These are phyloP conservation scores for Amylocarpus encephaloides DNA, from an alignment of 2,329 filamentous ascomycete species.

Conservation along the genomic window DNA sequence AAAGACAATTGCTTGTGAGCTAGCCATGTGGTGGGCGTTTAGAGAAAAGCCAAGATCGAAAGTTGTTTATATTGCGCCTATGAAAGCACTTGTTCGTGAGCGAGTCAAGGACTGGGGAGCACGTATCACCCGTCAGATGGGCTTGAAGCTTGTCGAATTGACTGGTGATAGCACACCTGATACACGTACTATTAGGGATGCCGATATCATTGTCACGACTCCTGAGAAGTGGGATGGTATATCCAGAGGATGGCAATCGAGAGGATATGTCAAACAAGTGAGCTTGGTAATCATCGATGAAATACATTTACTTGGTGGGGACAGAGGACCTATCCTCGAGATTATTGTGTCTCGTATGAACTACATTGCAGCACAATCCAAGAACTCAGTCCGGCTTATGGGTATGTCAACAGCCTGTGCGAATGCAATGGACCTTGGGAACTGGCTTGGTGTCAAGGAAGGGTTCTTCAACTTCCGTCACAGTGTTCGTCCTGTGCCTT, in stretches of 20 bases:
- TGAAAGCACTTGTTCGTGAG: constrained; percentile 97
- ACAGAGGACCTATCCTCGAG: constrained; percentile 93
- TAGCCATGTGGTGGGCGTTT: constrained; percentile 99
- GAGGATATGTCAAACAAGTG: constrained; percentile 91
- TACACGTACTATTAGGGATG: constrained; percentile 88
- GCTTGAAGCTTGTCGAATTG: constrained; percentile 85
- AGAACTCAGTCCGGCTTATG: constrained; percentile 79
- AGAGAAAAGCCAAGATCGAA: constrained; percentile 90
- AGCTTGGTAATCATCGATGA: constrained; percentile 97
- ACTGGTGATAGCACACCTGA: constrained; percentile 98
- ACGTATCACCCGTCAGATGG: constrained; percentile 74
- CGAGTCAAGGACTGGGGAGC: constrained; percentile 91
- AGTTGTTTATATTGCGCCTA: constrained; percentile 97
- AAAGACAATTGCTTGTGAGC: constrained; percentile 91
- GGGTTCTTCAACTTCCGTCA: constrained; percentile 96
- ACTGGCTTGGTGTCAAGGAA: constrained; percentile 96
- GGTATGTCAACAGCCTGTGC: constrained; percentile 99
- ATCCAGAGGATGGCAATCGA: constrained; percentile 88
- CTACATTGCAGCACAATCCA: constrained; percentile 92
- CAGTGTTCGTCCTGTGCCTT: constrained; percentile 88
- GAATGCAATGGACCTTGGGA: constrained; percentile 87
- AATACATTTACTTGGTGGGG: constrained; percentile 93
- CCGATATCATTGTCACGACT: constrained; percentile 96
- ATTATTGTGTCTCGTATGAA: constrained; percentile 97
- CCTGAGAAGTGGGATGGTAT: constrained; percentile 99